Base-by-base conservation (phyloP, 805 yeast genomes). In the Hanseniaspora jakobsenii region DNA sequence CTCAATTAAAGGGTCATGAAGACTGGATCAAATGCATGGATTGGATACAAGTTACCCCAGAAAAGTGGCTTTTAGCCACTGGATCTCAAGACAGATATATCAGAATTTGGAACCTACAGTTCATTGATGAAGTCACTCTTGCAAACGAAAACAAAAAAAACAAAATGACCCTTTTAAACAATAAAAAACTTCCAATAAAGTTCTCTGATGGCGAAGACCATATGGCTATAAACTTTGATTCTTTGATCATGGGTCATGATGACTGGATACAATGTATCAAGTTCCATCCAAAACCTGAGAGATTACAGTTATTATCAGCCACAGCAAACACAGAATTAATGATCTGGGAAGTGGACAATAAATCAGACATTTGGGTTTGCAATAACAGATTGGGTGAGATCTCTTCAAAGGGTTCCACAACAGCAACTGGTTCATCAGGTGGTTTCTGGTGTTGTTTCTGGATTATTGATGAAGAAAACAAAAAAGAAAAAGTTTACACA, bases 171-270 rank as follows among this genome's bases (percentile, higher is more conserved):
- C 64, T 78, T 31, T 64, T 82, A 48, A 73, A 80, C 14, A 84
- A 82, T 62, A 85, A 81, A 53, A 81, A 78, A 60, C 77, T 81
- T 59, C 39, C 46, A 7, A 35, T 42, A 13, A 71, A 74, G 49
- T 76, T 85, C 50, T 52, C 55, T 10, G 55, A 52, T 2, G 54
- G 52, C 7, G 53, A 53, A 12, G 53, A 68, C 2, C 59, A 64
- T 40, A 73, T 73, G 47, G 74, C 80, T 4, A 70, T 86, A 41
- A 75, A 75, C 51, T 85, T 87, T 56, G 99, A 93, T 55, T 95
- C 98, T 0, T 72, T 91, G 48, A 75, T 91, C 21, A 79, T 91
- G 81, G 99, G 98, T 6, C 98, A 91, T 61, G 99, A 91, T 58
- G 99, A 91, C 60, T 91, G 98, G 98, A 78, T 93, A 21, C 75